These are phyloP conservation scores for Candida sithepensis DNA, from an alignment of 805 yeast genomes.

Conservation along the genomic window DNA sequence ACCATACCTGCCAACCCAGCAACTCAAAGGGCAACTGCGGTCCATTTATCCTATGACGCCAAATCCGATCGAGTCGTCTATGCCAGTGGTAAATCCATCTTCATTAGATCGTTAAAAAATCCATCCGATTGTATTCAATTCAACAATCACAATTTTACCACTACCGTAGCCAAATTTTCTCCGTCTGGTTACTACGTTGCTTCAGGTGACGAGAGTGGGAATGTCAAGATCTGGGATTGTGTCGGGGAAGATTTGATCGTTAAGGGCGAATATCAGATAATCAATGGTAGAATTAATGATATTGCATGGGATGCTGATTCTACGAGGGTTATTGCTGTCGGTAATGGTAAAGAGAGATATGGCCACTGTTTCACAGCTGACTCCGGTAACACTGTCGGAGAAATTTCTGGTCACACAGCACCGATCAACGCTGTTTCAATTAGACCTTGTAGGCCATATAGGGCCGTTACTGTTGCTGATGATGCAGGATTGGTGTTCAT, in stretches of 20 bases:
- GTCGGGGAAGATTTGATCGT: slow-evolving; percentile 51
- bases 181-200: slow-evolving; percentile 91
- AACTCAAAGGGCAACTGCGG: slow-evolving; percentile 66
- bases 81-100: slow-evolving; percentile 75
- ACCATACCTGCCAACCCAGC: slow-evolving; percentile 75
- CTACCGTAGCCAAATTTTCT: slow-evolving; percentile 82
- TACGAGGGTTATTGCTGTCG: slow-evolving; percentile 85
- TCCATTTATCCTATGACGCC: slow-evolving; percentile 72
- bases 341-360: slow-evolving; percentile 85
- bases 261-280: slow-evolving; percentile 73
- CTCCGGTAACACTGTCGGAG: slow-evolving; percentile 96
- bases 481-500: slow-evolving; percentile 81
- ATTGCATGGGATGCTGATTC: slow-evolving; percentile 92
- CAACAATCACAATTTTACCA: slow-evolving; percentile 62
- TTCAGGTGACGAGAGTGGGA: slow-evolving; percentile 89
- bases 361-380: slow-evolving; percentile 95
- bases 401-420: slow-evolving; percentile 87
- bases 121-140: slow-evolving; percentile 60
- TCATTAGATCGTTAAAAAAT: slow-evolving; percentile 60
- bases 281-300: slow-evolving; percentile 78
- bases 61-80: slow-evolving; percentile 71
- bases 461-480: slow-evolving; percentile 91
- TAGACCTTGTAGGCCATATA: slow-evolving; percentile 82
- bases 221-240: slow-evolving; percentile 83
- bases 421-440: slow-evolving; percentile 80